Evolutionary conservation across 1,139 yeast species (phyloP), one percentile per base, ranked within the genome.

Genomic region (Kazachstania sp.): DNA sequence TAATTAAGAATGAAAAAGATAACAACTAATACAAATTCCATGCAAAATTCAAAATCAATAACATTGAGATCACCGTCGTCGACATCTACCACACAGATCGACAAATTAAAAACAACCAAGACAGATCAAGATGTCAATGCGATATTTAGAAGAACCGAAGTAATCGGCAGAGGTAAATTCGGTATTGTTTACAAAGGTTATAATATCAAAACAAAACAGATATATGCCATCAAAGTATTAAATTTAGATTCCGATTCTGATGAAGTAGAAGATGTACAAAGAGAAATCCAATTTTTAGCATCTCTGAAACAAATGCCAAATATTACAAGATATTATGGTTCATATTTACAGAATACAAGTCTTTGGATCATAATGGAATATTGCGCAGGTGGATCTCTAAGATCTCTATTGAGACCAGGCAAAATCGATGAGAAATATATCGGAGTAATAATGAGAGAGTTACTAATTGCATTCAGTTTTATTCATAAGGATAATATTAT

Each of bases 341-440:
- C 95, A 0, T 85, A 84, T 54, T 67, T 94, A 38, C 78, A 81
- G 52, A 97, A 92, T 43, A 85, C 97, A 9, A 83, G 86, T 60
- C 71, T 94, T 35, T 94, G 99, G 98, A 90, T 94, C 63, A 81
- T 94, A 49, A 94, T 94, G 97, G 98, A 94, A 63, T 79, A 86
- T 62, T 92, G 98, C 66, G 95, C 95, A 1, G 99, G 98, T 13
- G 99, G 99, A 0, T 86, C 95, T 0, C 78, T 94, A 43, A 72
- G 98, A 48, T 86, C 97, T 1, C 70, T 94, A 45, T 71, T 94
- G 48, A 81, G 85, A 59, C 88, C 97, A 0, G 98, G 98, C 0
- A 79, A 78, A 34, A 75, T 94, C 45, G 97, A 90, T 55, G 98
- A 92, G 60, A 75, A 74, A 58, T 84, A 86, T 62, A 79, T 86